Percentiles rank a stretch among this genome's conserved stretches.
Conservation (phyloP, 169 alveolate species). For the Plasmodium falciparum region DNA sequence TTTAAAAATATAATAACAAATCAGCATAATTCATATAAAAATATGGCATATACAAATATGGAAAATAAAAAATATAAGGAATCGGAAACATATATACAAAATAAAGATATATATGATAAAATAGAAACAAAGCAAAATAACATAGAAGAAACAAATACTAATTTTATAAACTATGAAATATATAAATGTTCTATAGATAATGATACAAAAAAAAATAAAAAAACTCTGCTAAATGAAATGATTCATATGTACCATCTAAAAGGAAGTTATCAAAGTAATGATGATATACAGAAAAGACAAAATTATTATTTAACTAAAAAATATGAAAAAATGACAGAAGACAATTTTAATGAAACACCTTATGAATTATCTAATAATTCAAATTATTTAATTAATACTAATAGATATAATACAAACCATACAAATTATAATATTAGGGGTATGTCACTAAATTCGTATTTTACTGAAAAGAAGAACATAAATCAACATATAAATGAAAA, state of each 20-base stretch:
- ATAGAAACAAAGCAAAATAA: too few species aligned
- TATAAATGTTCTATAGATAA: background rate
- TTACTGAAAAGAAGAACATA: background rate
- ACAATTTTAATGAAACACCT: background rate
- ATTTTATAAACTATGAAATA: too few species aligned
- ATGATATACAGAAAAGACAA: background rate
- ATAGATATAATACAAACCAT: constrained; percentile 15
- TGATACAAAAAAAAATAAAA: background rate
- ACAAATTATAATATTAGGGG: constrained; percentile 3
- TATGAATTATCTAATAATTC: background rate
- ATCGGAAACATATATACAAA: too few species aligned
- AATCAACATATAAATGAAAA: background rate
- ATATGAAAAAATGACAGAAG: too few species aligned
- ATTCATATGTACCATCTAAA: background rate
- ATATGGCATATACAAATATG: too few species aligned
- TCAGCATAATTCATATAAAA: too few species aligned
- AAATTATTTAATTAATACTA: constrained; percentile 9
- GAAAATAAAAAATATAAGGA: too few species aligned
- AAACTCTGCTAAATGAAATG: too few species aligned
- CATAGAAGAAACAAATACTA: too few species aligned
- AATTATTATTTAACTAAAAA: background rate
- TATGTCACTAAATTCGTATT: constrained; percentile 27
- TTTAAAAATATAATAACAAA: too few species aligned
- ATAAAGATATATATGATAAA: too few species aligned
- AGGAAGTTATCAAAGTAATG: background rate